Conservation (phyloP, 2,329 filamentous ascomycete species). For the Fusarium aywerte region DNA sequence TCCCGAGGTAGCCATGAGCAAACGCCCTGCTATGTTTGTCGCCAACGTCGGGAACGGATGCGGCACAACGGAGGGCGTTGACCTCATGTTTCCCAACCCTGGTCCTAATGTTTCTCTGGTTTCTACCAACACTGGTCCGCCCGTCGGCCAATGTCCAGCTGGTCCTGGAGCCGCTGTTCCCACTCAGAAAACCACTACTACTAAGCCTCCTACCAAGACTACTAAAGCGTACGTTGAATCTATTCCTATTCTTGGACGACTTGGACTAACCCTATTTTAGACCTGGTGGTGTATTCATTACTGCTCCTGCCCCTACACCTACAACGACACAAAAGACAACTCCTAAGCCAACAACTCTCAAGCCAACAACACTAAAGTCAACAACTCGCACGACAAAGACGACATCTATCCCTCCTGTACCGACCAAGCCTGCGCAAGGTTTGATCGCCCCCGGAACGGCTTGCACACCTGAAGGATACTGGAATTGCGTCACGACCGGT, state of each 20-base stretch:
- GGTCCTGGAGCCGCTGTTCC: slow-evolving; percentile 37
- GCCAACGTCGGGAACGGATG: slow-evolving; percentile 68
- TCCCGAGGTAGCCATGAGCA: slow-evolving; percentile 54
- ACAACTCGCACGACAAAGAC: slow-evolving; percentile 27
- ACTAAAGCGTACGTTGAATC: slow-evolving; percentile 17
- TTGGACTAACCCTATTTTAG: slow-evolving; percentile 1
- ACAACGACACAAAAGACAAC: slow-evolving; percentile 33
- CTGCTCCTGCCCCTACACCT: neutral
- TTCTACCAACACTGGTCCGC: slow-evolving; percentile 46
- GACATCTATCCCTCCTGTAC: slow-evolving; percentile 1
- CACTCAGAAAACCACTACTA: slow-evolving; percentile 11
- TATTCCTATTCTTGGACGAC: neutral
- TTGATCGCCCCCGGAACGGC: slow-evolving; percentile 22
- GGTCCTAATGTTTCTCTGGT: slow-evolving; percentile 51
- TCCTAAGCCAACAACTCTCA: slow-evolving; percentile 24
- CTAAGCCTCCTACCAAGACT: slow-evolving; percentile 14
- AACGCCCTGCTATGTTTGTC: slow-evolving; percentile 74
- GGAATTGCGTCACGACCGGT: slow-evolving; percentile 33
- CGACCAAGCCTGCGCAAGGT: slow-evolving; percentile 20
- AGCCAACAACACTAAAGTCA: slow-evolving; percentile 25
- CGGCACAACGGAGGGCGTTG: slow-evolving; percentile 57
- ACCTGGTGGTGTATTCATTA: slow-evolving; percentile 25
- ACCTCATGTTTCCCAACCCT: slow-evolving; percentile 73
- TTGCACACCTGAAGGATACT: slow-evolving; percentile 45
- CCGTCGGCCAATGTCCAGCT: slow-evolving; percentile 33